phyloP scores from a whole-genome alignment of 2,329 filamentous ascomycete species.

The Hymenoscyphus fructigenus region DNA sequence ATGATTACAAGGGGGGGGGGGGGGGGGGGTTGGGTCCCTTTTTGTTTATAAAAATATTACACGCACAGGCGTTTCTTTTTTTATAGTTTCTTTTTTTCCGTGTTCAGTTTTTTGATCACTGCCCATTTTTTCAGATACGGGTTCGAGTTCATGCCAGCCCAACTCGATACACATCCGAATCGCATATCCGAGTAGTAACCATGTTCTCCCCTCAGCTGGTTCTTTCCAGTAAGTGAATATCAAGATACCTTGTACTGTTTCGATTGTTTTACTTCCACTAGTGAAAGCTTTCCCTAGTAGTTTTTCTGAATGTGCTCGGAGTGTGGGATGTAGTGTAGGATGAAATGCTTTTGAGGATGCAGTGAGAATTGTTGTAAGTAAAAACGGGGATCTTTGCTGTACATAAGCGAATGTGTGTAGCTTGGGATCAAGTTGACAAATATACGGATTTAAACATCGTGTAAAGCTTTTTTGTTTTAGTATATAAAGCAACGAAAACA shows the following conservation, averaged over 20 bases:
- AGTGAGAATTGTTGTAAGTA: slow-evolving; percentile 39
- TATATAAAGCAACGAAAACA: too few relatives aligned
- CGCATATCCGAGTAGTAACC: slow-evolving; percentile 42
- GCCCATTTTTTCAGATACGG: slow-evolving; percentile 7
- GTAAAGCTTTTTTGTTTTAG: slow-evolving; percentile 37
- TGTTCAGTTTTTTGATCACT: neutral
- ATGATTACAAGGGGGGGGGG: too few relatives aligned
- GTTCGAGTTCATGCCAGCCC: slow-evolving; percentile 38
- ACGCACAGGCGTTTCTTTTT: slow-evolving; percentile 41
- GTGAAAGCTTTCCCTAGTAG: slow-evolving; percentile 36
- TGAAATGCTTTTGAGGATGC: slow-evolving; percentile 41
- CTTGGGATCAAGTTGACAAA: slow-evolving; percentile 41
- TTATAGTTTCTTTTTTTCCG: slow-evolving; percentile 37
- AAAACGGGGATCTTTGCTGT: slow-evolving; percentile 38
- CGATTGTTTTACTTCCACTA: slow-evolving; percentile 39
- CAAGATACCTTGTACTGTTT: slow-evolving; percentile 42
- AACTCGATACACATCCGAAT: slow-evolving; percentile 44
- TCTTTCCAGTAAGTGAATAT: slow-evolving; percentile 45
- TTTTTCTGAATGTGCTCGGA: slow-evolving; percentile 38
- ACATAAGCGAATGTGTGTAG: slow-evolving; percentile 42
- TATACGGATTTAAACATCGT: slow-evolving; percentile 41
- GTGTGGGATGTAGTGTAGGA: slow-evolving; percentile 35
- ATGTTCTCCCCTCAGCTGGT: slow-evolving; percentile 42
- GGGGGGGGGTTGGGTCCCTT: slow-evolving; percentile 31
- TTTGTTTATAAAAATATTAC: slow-evolving; percentile 43